Conservation (phyloP, 78 protist species). For the Polysphondylium violaceum region DNA sequence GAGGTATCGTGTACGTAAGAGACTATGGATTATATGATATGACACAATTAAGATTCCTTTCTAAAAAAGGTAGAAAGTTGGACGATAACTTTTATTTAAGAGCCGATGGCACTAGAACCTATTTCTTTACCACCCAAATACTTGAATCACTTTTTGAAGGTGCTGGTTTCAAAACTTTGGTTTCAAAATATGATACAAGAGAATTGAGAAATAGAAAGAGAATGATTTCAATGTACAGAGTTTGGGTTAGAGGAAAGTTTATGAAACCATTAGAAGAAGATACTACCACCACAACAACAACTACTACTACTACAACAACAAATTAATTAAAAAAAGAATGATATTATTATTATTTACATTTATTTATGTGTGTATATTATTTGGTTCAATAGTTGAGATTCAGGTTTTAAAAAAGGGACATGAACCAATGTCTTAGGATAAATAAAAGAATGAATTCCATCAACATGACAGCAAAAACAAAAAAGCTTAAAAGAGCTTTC, state of each 20-base stretch:
- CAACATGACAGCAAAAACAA: conserved; percentile 50
- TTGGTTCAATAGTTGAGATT: too few relatives aligned
- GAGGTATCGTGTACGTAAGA: conserved; percentile 81
- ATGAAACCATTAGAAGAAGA: conserved; percentile 57
- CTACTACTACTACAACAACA: too few relatives aligned
- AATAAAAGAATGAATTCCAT: conserved; percentile 43
- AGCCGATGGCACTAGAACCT: conserved; percentile 83
- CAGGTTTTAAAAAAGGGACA: background rate
- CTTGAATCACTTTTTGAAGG: conserved; percentile 13
- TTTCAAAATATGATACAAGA: conserved; percentile 68
- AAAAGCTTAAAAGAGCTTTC: conserved; percentile 51
- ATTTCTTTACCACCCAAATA: conserved; percentile 65
- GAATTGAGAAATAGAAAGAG: conserved; percentile 81
- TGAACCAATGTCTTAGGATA: conserved; percentile 42
- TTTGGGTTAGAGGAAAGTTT: conserved; percentile 85
- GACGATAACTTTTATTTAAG: conserved; percentile 83
- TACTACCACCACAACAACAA: too few relatives aligned
- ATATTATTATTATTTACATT: too few relatives aligned
- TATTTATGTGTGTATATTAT: too few relatives aligned
- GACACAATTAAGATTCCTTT: conserved; percentile 81
- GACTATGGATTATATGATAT: conserved; percentile 88
- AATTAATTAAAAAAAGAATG: too few relatives aligned
- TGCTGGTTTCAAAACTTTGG: conserved; percentile 64
- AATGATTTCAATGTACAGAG: conserved; percentile 86
- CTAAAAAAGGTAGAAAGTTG: conserved; percentile 70